A percentile compares a stretch with the other conserved stretches of the same genome.
phyloP scores from a whole-genome alignment of 2,329 filamentous ascomycete genomes.

The Hypoxylon sp. region DNA sequence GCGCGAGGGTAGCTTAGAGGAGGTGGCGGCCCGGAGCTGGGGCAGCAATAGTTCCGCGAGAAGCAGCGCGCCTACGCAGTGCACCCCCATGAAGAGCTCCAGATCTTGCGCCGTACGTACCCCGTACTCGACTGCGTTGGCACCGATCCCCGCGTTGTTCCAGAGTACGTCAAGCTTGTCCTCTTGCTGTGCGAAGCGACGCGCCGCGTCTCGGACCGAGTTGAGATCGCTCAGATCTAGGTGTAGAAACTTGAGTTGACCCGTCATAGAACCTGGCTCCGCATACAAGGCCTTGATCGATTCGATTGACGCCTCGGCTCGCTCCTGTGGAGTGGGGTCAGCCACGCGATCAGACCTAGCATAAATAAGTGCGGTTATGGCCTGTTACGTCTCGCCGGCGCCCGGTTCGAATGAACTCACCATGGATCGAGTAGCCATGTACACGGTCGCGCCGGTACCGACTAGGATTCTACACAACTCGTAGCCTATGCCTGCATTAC shows the following conservation, averaged over 20 bases:
- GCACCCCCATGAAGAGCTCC: constrained; percentile 26
- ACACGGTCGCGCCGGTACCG: constrained; percentile 65
- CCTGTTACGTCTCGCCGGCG: constrained; percentile 5
- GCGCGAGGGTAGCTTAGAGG: constrained; percentile 32
- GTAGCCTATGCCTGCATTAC: constrained; percentile 61
- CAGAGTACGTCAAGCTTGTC: constrained; percentile 34
- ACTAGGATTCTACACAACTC: constrained; percentile 69
- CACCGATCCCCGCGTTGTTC: constrained; percentile 36
- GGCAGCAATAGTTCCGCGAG: constrained; percentile 56
- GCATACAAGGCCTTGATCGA: constrained; percentile 45
- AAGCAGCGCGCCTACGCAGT: constrained; percentile 43
- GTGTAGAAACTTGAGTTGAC: constrained; percentile 43
- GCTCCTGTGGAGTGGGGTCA: constrained; percentile 45
- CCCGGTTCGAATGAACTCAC: constrained; percentile 31
- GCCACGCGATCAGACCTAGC: not conserved
- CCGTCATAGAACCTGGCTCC: constrained; percentile 19
- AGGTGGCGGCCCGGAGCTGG: constrained; percentile 53
- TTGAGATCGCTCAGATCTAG: constrained; percentile 44
- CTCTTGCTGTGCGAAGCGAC: constrained; percentile 28
- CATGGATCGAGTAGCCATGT: constrained; percentile 64
- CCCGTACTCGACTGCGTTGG: constrained; percentile 17
- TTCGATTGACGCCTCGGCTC: constrained; percentile 54
- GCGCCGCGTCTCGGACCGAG: constrained; percentile 27
- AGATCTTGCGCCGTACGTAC: constrained; percentile 30
- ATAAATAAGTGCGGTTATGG: constrained; percentile 5